These are phyloP conservation scores for Pisolithus tinctorius DNA, from an alignment of 768 basidiomycete genomes.

Conservation along the genomic window DNA sequence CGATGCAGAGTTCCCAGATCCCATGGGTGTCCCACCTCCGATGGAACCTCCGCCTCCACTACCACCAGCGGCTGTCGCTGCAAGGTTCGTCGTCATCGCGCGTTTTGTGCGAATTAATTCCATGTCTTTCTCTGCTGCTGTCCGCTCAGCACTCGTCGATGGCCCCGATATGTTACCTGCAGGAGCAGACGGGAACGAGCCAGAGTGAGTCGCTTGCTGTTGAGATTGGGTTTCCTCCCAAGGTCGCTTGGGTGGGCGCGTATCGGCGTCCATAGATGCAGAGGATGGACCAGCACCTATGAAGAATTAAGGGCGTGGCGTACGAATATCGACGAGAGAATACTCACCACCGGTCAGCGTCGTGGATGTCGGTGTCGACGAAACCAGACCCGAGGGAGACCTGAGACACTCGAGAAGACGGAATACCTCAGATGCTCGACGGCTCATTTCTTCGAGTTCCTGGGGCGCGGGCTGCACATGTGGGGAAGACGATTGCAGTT, in stretches of 20 bases:
- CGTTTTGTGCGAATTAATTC: slow-evolving; percentile 77
- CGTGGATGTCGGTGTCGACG: slow-evolving; percentile 10
- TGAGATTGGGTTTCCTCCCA: slow-evolving; percentile 55
- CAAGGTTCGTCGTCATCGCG: slow-evolving; percentile 60
- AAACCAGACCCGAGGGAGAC: slow-evolving; percentile 14
- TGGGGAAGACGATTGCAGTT: slow-evolving; percentile 37
- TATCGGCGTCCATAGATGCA: slow-evolving; percentile 21
- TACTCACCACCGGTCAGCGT: slow-evolving; percentile 4
- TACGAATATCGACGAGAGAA: slow-evolving; percentile 6
- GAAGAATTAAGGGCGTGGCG: slow-evolving; percentile 18
- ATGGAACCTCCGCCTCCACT: slow-evolving; percentile 22
- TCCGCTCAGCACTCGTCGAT: slow-evolving; percentile 35
- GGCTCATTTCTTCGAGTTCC: slow-evolving; percentile 67
- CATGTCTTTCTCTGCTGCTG: slow-evolving; percentile 80
- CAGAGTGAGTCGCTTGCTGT: slow-evolving; percentile 15
- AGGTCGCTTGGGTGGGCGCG: slow-evolving; percentile 64
- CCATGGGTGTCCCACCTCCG: slow-evolving; percentile 7
- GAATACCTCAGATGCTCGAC: slow-evolving; percentile 59
- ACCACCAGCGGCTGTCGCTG: slow-evolving; percentile 35
- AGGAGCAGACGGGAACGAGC: slow-evolving; percentile 13
- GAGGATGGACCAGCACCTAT: slow-evolving; percentile 15
- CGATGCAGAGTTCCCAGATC: slow-evolving; percentile 33
- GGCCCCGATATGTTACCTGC: slow-evolving; percentile 8
- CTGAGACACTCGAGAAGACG: slow-evolving; percentile 48
- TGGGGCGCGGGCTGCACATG: slow-evolving; percentile 44